phyloP scores from a whole-genome alignment of 257 asterid species.

The Asclepias syriaca region DNA sequence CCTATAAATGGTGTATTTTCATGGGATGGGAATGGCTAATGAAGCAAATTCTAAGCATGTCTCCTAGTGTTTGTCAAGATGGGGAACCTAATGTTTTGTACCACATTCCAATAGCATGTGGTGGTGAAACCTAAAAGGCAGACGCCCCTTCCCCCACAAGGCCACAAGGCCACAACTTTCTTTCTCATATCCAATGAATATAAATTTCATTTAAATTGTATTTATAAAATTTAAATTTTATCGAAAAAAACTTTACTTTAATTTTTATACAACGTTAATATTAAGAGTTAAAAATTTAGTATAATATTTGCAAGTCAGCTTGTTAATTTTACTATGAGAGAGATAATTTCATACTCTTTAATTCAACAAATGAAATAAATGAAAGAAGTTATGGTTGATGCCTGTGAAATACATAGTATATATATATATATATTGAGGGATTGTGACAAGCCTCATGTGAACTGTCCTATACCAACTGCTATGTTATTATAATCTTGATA shows the following conservation, averaged over 20 bases:
- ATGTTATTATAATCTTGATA: slow-evolving; percentile 18
- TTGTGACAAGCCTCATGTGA: slow-evolving; percentile 32
- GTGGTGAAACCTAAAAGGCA: slow-evolving; percentile 17
- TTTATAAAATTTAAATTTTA: too few species aligned
- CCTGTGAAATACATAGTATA: neutral
- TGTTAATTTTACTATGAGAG: too few species aligned
- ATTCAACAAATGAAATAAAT: slow-evolving; percentile 3
- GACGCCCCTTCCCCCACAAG: neutral
- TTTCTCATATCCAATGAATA: too few species aligned
- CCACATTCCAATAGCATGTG: slow-evolving; percentile 31
- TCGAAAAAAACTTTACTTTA: too few species aligned
- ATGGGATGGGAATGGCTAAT: neutral
- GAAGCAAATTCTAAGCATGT: slow-evolving; percentile 26
- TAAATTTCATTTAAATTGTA: too few species aligned
- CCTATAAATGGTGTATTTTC: neutral
- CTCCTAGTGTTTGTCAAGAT: slow-evolving; percentile 31
- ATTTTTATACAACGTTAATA: too few species aligned
- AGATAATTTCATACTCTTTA: neutral
- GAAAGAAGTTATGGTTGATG: slow-evolving; percentile 8
- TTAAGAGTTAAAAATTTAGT: too few species aligned
- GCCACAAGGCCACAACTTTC: neutral
- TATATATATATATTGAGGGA: neutral
- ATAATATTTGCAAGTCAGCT: too few species aligned
- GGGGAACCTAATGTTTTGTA: slow-evolving; percentile 27
- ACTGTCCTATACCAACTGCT: slow-evolving; percentile 21